Evolutionary conservation across 306 rosid species (phyloP), one percentile per base, ranked within the genome.

Genomic region (Vigna angularis): DNA sequence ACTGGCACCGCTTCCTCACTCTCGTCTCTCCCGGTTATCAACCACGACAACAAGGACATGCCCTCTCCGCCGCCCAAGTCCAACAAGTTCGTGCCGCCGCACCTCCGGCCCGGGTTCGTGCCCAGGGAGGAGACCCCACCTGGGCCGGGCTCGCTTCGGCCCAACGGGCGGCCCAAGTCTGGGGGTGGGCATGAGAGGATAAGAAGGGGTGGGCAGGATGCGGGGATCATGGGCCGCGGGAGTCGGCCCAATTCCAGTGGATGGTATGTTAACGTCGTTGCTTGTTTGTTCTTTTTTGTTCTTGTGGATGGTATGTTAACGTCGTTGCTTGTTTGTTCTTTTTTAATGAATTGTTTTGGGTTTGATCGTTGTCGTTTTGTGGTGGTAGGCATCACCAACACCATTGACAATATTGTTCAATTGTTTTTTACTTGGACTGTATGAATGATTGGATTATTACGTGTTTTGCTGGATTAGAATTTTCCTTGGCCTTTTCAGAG

Each of bases 31-130:
- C 76, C 87, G 16, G 59, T 62, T 66, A 44, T 9, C 32, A 93
- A 79, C 18, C 83, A 63, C 79, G 87, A 85, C 0, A 84, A 83
- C 0, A 84, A 82, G 87, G 85, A 85, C 13, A 26, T 56, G 71
- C 57, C 77, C 2, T 69, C 75, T 65, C 69, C 57, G 49, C 82
- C 5, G 24, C 47, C 88, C 24, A 92, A 87, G 59, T 67, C 88
- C 3, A 65, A 81, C 15, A 93, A 93, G 77, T 93, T 93, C 50
- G 92, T 93, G 59, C 97, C 96, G 10, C 97, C 97, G 7, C 96
- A 93, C 75, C 97, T 90, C 7, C 84, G 97, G n/a, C 96, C 93
- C 0, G 96, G 97, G 13, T 93, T 80, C 68, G 92, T 82, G 13
- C 86, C 87, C 3, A 79, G 74, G 34, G 96, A 83, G 82, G 89